phyloP scores from a whole-genome alignment of 2,329 filamentous ascomycete genomes.

The Xylaria sp. region DNA sequence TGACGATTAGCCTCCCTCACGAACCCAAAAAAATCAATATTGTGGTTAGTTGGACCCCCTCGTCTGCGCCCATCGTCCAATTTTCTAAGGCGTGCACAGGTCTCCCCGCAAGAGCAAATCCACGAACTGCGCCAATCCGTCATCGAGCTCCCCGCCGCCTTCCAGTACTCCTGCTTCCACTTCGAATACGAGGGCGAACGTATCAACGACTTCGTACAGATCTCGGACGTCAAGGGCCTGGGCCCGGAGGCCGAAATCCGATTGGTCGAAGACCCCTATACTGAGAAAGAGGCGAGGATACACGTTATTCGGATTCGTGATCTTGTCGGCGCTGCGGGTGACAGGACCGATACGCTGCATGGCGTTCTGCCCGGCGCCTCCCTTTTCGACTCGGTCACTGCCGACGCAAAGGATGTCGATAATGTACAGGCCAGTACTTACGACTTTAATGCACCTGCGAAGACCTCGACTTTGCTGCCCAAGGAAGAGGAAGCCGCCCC shows the following conservation, averaged over 20 bases:
- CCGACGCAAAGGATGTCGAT: slow-evolving; percentile 52
- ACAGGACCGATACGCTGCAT: slow-evolving; percentile 86
- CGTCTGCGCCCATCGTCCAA: slow-evolving; percentile 13
- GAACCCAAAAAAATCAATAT: slow-evolving; percentile 82
- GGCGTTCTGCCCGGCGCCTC: slow-evolving; percentile 87
- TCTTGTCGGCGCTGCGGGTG: slow-evolving; percentile 89
- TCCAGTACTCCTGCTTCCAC: slow-evolving; percentile 99
- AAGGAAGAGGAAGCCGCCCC: slow-evolving; percentile 73
- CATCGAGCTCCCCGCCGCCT: slow-evolving; percentile 90
- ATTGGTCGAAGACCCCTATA: slow-evolving; percentile 94
- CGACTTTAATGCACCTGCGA: slow-evolving; percentile 76
- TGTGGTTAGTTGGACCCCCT: slow-evolving; percentile 69
- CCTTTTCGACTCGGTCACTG: slow-evolving; percentile 81
- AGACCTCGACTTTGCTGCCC: slow-evolving; percentile 77
- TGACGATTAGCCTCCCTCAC: slow-evolving; percentile 85
- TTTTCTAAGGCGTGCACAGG: slow-evolving; percentile 59
- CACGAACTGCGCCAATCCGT: slow-evolving; percentile 97
- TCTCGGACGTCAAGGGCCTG: slow-evolving; percentile 87
- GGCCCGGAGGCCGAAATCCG: slow-evolving; percentile 79
- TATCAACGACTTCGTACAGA: slow-evolving; percentile 93
- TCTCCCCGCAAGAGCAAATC: slow-evolving; percentile 92
- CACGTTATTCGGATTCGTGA: slow-evolving; percentile 92
- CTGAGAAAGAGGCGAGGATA: slow-evolving; percentile 96
- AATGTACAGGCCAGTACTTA: slow-evolving; percentile 64
- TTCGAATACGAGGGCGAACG: slow-evolving; percentile 88